Evolutionary conservation across 306 rosid species (phyloP), one percentile per base, ranked within the genome.

Genomic region (Vicia villosa): DNA sequence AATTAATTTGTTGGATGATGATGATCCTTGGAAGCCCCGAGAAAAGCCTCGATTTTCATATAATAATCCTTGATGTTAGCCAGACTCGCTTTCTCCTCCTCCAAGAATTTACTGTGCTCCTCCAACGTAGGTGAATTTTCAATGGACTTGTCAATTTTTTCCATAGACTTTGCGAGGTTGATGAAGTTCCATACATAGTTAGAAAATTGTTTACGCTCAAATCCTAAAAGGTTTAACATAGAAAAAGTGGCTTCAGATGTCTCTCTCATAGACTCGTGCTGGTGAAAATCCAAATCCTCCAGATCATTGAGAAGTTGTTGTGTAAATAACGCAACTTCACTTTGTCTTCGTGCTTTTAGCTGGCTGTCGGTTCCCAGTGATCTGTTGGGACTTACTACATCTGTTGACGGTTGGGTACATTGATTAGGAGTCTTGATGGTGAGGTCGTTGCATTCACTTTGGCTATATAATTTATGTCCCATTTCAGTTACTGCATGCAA

Each of bases 401-500:
- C 40, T 16, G 32, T 51, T 15, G 70, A 52, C 41, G 42, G 62
- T 46, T 59, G 75, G 46, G 15, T 9, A 14, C 16, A 49, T 54
- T 63, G 51, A 17, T 13, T 6, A 11, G 40, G 15, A 16, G 5
- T 64, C 50, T 43, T 59, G 2, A 63, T 30, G 7, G 75, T 49
- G n/a, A 69, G 58, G 8, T 69, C 40, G 36, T 69, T 73, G 45
- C 69, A 4, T 42, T 50, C 75, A 54, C 8, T 2, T 13, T 34
- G 34, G 66, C 24, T 47, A 50, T 51, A 16, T 16, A 45, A 50
- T 69, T 56, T 70, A 37, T 71, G 40, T 77, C 64, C 56, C 36
- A 34, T 67, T 84, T 69, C 86, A 91, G 97, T 56, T 89, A 87
- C 62, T 91, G 96, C 82, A 85, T 85, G 86, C 37, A n/a, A 42